Evolutionary conservation across 1,284 basidiomycete genomes (phyloP), one percentile per base, ranked within the genome.

Genomic region (Ganoderma sinense): DNA sequence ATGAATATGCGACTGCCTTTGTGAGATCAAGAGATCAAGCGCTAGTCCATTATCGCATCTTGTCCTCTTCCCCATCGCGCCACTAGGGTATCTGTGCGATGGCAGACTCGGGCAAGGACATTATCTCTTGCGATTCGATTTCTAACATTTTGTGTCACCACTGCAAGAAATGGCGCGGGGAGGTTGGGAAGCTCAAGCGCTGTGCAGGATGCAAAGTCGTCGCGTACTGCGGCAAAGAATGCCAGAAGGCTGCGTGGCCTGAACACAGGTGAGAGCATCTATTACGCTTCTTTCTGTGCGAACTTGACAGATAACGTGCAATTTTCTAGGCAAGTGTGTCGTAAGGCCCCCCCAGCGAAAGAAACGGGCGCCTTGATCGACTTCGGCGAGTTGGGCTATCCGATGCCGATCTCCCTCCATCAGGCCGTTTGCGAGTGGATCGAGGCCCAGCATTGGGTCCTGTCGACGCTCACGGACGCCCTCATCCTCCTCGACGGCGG

Each of bases 171-270:
- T 33, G 61, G 41, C 23, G 23, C 8, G 31, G 23, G 13, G 26
- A 26, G 14, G 31, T 40, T 26, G 31, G 36, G 41, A 62, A 66
- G 53, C 64, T 65, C 23, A 69, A 63, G 41, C 65, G 61, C 18
- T 69, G 68, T 16, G 60, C 68, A 1, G 59, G 64, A 23, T 69
- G 68, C 33, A 61, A 62, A n/a, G 53, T 43, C 11, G 64, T 40
- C 11, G n/a, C 62, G 33, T 69, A 69, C 55, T 69, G 68, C 61
- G 59, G 64, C 60, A 66, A 40, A 29, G 60, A 69, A 20, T 69
- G 68, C 43, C 68, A 69, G 43, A 66, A 41, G 48, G 43, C 40
- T 20, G 68, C 64, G 8, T 66, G 68, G 68, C 48, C 48, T 14
- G 48, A 51, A 51, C 48, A 51, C n/a, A 51, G 26, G 48, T 51